Conservation (phyloP, 768 basidiomycete genomes). For the Russula emetica region DNA sequence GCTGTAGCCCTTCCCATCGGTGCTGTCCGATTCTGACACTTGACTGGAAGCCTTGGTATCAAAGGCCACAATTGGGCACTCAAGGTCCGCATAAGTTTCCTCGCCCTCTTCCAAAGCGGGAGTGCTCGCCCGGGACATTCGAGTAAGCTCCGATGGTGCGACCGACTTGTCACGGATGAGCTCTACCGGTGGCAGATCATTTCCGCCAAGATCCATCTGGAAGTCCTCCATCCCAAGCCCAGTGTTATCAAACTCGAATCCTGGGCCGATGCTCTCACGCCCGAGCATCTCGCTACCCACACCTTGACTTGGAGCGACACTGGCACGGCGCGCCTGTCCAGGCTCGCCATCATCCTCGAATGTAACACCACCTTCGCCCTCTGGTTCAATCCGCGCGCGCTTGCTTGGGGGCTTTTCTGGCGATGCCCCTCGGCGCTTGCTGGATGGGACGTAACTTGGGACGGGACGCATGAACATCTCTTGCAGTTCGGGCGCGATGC, state of each 20-base stretch:
- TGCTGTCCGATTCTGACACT: constrained; percentile 35
- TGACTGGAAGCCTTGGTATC: constrained; percentile 57
- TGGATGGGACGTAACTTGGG: constrained; percentile 38
- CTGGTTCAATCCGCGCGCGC: constrained; percentile 52
- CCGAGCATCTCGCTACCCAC: constrained; percentile 53
- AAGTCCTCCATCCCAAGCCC: constrained; percentile 59
- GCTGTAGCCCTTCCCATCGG: constrained; percentile 73
- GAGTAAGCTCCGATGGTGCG: constrained; percentile 53
- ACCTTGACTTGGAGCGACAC: constrained; percentile 53
- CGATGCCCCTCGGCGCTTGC: constrained; percentile 57
- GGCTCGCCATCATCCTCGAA: constrained; percentile 49
- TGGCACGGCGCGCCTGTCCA: constrained; percentile 71
- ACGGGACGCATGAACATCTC: constrained; percentile 82
- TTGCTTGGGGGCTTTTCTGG: constrained; percentile 53
- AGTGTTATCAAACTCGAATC: constrained; percentile 59
- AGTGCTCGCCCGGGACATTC: constrained; percentile 59
- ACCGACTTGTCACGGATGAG: constrained; percentile 44
- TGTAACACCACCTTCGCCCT: constrained; percentile 36
- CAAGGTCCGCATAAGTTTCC: constrained; percentile 62
- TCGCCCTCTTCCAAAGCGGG: constrained; percentile 62
- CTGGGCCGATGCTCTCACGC: constrained; percentile 30
- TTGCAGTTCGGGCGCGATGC: constrained; percentile 73
- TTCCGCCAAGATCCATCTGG: constrained; percentile 62
- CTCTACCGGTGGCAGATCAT: constrained; percentile 40
- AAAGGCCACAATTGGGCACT: constrained; percentile 79